Evolutionary conservation across 2,329 filamentous ascomycete genomes (phyloP), one percentile per base, ranked within the genome.

Genomic region (Leptographium flavum): DNA sequence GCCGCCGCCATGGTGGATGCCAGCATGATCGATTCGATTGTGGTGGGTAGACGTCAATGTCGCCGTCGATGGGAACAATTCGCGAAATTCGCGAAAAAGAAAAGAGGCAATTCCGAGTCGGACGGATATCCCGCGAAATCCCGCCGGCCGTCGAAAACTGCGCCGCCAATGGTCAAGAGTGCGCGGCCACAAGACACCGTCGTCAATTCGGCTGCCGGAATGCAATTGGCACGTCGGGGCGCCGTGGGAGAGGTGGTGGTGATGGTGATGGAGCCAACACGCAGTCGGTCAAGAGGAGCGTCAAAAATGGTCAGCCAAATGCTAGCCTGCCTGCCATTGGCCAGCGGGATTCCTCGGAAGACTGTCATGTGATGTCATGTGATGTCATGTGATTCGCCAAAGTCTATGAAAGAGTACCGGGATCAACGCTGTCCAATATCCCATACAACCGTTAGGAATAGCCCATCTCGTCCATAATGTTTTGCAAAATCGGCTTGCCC

Each of bases 381-480:
- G 25, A n/a, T n/a, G n/a, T n/a, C n/a, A n/a, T n/a, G n/a, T n/a
- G n/a, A n/a, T n/a, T n/a, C n/a, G n/a, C n/a, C n/a, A n/a, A n/a
- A n/a, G n/a, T n/a, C n/a, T n/a, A n/a, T n/a, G n/a, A n/a, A n/a
- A n/a, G n/a, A n/a, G n/a, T n/a, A n/a, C n/a, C n/a, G n/a, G n/a
- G n/a, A n/a, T n/a, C n/a, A n/a, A n/a, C n/a, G n/a, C n/a, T n/a
- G n/a, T n/a, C n/a, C n/a, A n/a, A n/a, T n/a, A n/a, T n/a, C n/a
- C n/a, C n/a, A n/a, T n/a, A n/a, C n/a, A n/a, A n/a, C n/a, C n/a
- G n/a, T n/a, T n/a, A n/a, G n/a, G n/a, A n/a, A 7, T 33, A 33
- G 11, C n/a, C 70, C 63, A 78, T 67, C 52, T 87, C 84, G 62
- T 92, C 86, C 54, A 87, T 68, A 51, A 94, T 79, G 67, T 90